Evolutionary conservation across 768 basidiomycete genomes (phyloP), one percentile per base, ranked within the genome.

Genomic region (Russula vinacea): DNA sequence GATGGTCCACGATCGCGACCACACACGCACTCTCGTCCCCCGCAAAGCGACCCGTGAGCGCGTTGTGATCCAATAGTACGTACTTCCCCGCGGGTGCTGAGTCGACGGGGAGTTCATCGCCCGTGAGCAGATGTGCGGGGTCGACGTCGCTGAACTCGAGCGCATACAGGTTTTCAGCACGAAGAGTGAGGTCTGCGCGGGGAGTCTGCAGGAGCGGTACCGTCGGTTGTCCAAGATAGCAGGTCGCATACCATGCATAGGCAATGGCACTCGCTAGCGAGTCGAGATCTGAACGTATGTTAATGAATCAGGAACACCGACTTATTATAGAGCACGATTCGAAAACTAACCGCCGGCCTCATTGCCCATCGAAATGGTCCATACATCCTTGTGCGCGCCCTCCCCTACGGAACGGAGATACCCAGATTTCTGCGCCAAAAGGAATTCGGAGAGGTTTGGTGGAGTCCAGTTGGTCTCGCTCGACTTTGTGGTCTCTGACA

Each of bases 331-430:
- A 22, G 44, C 19, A 55, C 8, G 14, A 32, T 40, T n/a, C 5
- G 1, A 22, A 10, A 8, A 70, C 77, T 62, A 73, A 95, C 96
- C 96, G 71, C 95, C 95, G 16, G 96, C 93, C 75, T 98, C 96
- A 73, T 99, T 99, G 0, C 96, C 95, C 87, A 94, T 91, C 0
- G 87, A 89, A 6, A 97, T 79, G 0, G 84, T 88, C 95, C 94
- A 98, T 53, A 8, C 17, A 33, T 85, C 49, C 24, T 42, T 59
- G 35, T 59, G 52, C 5, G 40, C 47, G 10, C 56, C 62, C 45
- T 67, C 51, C 0, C 32, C 51, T 33, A 67, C 19, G 17, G 68
- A 56, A 17, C 45, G 52, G 40, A 67, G 58, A 58, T 69, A 69
- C 16, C 54, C 63, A n/a, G 60, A 47, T 55, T 68, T 69, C 56